Percentiles rank a stretch among this genome's conserved stretches.
phyloP scores from a whole-genome alignment of 2,329 filamentous ascomycete genomes.

The Cyanodermella asteris region DNA sequence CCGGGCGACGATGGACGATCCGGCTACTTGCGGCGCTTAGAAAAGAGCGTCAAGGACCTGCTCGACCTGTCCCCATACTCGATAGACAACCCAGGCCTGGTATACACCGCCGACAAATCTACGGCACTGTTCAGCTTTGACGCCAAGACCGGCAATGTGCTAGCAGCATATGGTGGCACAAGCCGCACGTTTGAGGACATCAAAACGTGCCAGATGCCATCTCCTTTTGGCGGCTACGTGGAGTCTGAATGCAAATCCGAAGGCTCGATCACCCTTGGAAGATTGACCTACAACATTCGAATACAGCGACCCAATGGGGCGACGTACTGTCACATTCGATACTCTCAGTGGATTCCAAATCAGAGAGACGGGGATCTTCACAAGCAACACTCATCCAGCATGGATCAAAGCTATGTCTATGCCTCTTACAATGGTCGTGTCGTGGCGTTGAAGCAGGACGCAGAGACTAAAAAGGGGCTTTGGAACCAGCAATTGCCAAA shows the following conservation, averaged over 20 bases:
- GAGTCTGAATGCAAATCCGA: constrained; percentile 57
- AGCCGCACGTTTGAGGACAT: constrained; percentile 46
- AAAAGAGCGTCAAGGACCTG: constrained; percentile 44
- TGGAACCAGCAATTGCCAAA: constrained; percentile 55
- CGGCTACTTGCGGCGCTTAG: constrained; percentile 24
- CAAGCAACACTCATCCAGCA: constrained; percentile 55
- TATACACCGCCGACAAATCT: constrained; percentile 82
- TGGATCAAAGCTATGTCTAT: constrained; percentile 78
- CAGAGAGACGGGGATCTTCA: constrained; percentile 74
- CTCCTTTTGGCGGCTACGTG: constrained; percentile 33
- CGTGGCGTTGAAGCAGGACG: no score
- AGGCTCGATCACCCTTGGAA: constrained; percentile 62
- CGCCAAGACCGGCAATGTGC: constrained; percentile 58
- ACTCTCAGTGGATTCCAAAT: constrained; percentile 88
- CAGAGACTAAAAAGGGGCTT: no score
- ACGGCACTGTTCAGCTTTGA: constrained; percentile 78
- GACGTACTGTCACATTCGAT: constrained; percentile 71
- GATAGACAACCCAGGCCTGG: constrained; percentile 51
- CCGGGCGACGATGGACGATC: constrained; percentile 41
- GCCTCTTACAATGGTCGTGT: constrained; percentile 68
- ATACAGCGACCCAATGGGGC: constrained; percentile 56
- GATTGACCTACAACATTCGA: constrained; percentile 72
- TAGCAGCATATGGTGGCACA: constrained; percentile 58
- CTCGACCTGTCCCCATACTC: constrained; percentile 64
- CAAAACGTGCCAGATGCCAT: constrained; percentile 48